Evolutionary conservation across 345 rosid genomes (phyloP).

Genomic region (Eucalyptus tenuipes): DNA sequence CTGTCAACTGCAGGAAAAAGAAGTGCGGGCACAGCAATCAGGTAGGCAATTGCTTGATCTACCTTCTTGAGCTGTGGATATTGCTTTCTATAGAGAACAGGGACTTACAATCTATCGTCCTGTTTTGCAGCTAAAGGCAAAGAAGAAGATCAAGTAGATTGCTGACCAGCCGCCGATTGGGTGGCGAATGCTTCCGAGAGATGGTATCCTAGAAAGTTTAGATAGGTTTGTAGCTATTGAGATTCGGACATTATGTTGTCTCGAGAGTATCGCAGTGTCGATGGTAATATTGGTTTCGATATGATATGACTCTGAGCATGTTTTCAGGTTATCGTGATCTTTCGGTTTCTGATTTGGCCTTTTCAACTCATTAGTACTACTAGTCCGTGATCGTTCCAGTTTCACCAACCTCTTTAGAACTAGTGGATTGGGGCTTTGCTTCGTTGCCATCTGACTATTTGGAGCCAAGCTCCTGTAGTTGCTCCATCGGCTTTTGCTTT

Average conservation of each 20-base stretch:
- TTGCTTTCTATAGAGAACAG: background rate
- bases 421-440: background rate
- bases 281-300: background rate
- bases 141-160: constrained; percentile 65
- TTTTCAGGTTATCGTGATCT: background rate
- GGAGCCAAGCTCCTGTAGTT: background rate
- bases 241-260: background rate
- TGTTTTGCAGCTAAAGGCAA: constrained; percentile 17
- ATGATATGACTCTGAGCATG: background rate
- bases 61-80: background rate
- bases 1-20: constrained; percentile 93
- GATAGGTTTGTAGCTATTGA: background rate
- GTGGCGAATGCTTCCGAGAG: background rate
- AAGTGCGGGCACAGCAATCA: constrained; percentile 96
- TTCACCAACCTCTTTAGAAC: background rate
- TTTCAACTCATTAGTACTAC: background rate
- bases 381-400: background rate
- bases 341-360: background rate
- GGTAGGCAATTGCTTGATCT: constrained; percentile 10
- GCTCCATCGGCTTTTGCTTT: background rate
- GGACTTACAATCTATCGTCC: background rate
- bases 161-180: accelerated
- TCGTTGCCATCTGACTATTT: background rate
- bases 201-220: background rate
- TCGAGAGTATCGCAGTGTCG: background rate